Evolutionary conservation across 1,284 basidiomycete genomes (phyloP).

Genomic region (Papiliotrema nemorosa): DNA sequence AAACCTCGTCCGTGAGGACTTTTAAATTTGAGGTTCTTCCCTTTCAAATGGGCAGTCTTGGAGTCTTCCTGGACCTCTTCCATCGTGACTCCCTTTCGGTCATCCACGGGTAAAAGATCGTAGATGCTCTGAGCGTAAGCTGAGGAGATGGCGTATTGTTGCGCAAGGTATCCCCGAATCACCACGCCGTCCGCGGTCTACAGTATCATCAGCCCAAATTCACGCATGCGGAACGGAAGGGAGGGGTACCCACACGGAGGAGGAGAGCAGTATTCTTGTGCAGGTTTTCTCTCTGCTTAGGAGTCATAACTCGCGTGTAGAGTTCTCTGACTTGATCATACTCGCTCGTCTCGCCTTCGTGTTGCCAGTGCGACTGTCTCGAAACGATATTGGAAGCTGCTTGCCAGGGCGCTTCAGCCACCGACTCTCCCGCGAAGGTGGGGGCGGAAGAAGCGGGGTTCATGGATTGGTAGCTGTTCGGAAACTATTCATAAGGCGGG

Average conservation of each 20-base stretch:
- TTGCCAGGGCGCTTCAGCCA: conserved; percentile 35
- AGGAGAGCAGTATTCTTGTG: conserved; percentile 43
- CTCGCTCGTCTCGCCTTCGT: conserved; percentile 40
- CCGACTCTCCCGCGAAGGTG: conserved; percentile 22
- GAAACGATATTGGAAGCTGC: conserved; percentile 37
- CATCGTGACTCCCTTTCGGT: conserved; percentile 24
- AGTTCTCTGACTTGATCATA: conserved; percentile 42
- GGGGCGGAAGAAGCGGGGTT: conserved; percentile 30
- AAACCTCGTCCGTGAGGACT: conserved; percentile 22
- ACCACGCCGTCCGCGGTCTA: conserved; percentile 40
- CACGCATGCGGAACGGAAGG: not conserved
- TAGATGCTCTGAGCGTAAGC: conserved; percentile 36
- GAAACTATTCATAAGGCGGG: conserved; percentile 23
- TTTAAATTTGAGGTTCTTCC: conserved; percentile 24
- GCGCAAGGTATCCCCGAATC: conserved; percentile 39
- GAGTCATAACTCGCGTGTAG: conserved; percentile 36
- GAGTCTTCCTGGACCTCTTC: conserved; percentile 29
- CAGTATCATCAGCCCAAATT: not conserved
- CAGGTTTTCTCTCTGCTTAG: conserved; percentile 31
- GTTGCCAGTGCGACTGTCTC: conserved; percentile 35
- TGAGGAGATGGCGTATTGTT: conserved; percentile 39
- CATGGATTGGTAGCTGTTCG: conserved; percentile 37
- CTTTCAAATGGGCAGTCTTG: conserved; percentile 27
- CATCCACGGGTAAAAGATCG: conserved; percentile 30
- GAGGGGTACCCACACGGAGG: conserved; percentile 18